Percentiles rank a stretch among this genome's conserved stretches.
Evolutionary conservation across 1,284 basidiomycete species (phyloP).

Genomic region (Cutaneotrichosporon cavernicola): DNA sequence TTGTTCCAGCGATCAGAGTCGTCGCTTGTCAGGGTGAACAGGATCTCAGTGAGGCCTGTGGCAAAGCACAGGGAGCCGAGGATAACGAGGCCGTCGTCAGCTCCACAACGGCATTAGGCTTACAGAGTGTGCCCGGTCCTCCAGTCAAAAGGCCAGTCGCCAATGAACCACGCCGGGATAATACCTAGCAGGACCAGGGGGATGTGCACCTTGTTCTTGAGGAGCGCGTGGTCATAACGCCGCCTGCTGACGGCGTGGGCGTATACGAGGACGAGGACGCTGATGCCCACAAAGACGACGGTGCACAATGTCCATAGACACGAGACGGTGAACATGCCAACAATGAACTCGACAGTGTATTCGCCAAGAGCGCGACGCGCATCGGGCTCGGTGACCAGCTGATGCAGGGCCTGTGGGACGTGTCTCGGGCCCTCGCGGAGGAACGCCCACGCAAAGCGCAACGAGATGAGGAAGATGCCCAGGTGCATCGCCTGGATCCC

Average conservation of each 20-base stretch:
- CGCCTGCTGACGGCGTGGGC: neutral
- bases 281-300: neutral
- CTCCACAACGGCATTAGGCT: neutral
- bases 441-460: too few species aligned
- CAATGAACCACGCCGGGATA: neutral
- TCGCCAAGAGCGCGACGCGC: too few species aligned
- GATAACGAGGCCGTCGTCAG: neutral
- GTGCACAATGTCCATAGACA: neutral
- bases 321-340: neutral
- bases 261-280: neutral
- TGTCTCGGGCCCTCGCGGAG: too few species aligned
- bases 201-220: conserved; percentile 2
- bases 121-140: neutral
- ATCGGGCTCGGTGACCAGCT: neutral
- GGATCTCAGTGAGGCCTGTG: neutral
- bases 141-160: neutral
- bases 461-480: too few species aligned
- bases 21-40: neutral
- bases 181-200: neutral
- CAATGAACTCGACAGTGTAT: neutral
- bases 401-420: neutral
- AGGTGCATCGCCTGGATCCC: neutral
- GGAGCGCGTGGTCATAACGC: neutral
- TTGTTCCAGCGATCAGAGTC: neutral
- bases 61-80: neutral